Percentiles rank a stretch among this genome's conserved stretches.
phyloP scores from a whole-genome alignment of 2,329 filamentous ascomycete species.

The Hypoxylon sp. region DNA sequence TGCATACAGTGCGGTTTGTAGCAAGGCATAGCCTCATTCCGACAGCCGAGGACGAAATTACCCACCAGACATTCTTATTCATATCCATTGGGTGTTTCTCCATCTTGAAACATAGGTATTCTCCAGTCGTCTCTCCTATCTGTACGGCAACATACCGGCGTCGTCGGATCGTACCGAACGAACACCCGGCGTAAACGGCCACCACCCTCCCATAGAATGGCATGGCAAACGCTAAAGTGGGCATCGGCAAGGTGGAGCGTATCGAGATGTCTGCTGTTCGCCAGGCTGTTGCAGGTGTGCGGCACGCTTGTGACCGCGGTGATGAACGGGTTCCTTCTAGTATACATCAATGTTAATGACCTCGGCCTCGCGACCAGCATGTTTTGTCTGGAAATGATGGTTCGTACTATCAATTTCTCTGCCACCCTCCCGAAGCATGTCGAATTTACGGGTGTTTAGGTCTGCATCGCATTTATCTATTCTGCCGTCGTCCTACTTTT shows the following conservation, averaged over 20 bases:
- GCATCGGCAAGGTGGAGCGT: slow-evolving; percentile 46
- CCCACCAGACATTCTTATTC: slow-evolving; percentile 8
- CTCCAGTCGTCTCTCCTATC: slow-evolving; percentile 14
- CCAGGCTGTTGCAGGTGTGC: slow-evolving; percentile 52
- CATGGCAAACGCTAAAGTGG: slow-evolving; percentile 31
- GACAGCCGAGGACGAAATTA: slow-evolving; percentile 27
- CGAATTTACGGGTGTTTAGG: slow-evolving; percentile 44
- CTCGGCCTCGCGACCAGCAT: slow-evolving; percentile 49
- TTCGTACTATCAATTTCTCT: slow-evolving; percentile 41
- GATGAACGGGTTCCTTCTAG: slow-evolving; percentile 54
- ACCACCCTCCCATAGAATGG: slow-evolving; percentile 35
- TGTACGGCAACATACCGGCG: slow-evolving; percentile 8
- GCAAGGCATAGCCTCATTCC: slow-evolving; percentile 42
- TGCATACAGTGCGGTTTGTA: slow-evolving; percentile 36
- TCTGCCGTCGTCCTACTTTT: slow-evolving; percentile 51
- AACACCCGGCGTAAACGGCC: slow-evolving; percentile 17
- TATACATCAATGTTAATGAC: slow-evolving; percentile 47
- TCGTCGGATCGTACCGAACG: slow-evolving; percentile 23
- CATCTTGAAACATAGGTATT: neutral
- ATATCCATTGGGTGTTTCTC: neutral
- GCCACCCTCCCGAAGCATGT: neutral
- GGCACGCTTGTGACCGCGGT: slow-evolving; percentile 49
- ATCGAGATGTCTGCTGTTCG: slow-evolving; percentile 52
- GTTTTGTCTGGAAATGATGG: slow-evolving; percentile 53
- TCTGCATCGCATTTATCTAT: slow-evolving; percentile 51